These are phyloP conservation scores for Talaromyces trachyspermus DNA, from an alignment of 495 filamentous ascomycete species.

Conservation along the genomic window DNA sequence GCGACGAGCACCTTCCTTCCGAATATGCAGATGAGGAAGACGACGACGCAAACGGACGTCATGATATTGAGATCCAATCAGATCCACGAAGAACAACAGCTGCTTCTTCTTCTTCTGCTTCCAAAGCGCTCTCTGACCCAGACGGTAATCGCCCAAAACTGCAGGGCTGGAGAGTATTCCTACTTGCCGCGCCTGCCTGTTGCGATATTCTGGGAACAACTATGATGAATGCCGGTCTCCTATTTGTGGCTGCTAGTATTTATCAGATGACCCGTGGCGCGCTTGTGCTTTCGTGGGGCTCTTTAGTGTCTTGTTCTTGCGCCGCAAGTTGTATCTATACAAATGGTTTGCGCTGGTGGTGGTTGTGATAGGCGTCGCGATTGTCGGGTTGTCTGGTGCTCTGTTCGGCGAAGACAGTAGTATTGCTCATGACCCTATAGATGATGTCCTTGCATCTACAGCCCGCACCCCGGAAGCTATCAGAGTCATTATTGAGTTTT, in stretches of 20 bases:
- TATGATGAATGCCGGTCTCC: conserved; percentile 89
- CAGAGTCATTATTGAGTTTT: conserved; percentile 73
- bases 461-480: conserved; percentile 53
- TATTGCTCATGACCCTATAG: too few relatives aligned
- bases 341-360: conserved; percentile 85
- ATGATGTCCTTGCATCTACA: conserved; percentile 13
- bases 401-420: conserved; percentile 55
- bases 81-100: too few relatives aligned
- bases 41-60: too few relatives aligned
- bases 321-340: conserved; percentile 65
- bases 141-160: conserved; percentile 49
- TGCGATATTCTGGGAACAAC: conserved; percentile 94
- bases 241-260: conserved; percentile 90
- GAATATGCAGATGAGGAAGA: conserved; percentile 32
- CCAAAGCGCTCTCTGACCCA: conserved; percentile 40
- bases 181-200: conserved; percentile 80
- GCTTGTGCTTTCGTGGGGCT: conserved; percentile 91
- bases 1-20: conserved; percentile 15
- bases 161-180: conserved; percentile 60
- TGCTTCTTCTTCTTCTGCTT: too few relatives aligned
- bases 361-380: conserved; percentile 78
- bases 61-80: too few relatives aligned
- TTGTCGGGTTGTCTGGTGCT: conserved; percentile 84
- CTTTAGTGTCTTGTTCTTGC: conserved; percentile 88
- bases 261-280: conserved; percentile 99